Conservation (phyloP, 2,329 filamentous ascomycete species). For the Fusarium pseudoanthophilum region DNA sequence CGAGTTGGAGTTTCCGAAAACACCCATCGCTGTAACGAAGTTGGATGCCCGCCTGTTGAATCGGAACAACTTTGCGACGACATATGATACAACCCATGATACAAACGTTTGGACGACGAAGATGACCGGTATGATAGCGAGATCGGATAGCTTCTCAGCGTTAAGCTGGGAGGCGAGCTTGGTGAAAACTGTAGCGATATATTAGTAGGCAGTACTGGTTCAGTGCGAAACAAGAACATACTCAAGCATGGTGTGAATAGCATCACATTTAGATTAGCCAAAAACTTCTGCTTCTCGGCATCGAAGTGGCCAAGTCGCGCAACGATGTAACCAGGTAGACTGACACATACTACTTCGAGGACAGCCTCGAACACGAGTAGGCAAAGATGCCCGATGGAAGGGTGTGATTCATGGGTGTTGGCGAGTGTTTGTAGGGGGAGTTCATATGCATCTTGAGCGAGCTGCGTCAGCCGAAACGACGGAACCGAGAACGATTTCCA, state of each 20-base stretch:
- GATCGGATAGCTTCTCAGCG: slow-evolving; percentile 86
- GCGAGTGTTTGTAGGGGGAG: slow-evolving; percentile 55
- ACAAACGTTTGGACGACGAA: slow-evolving; percentile 89
- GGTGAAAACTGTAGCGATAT: slow-evolving; percentile 77
- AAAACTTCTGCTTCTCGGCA: slow-evolving; percentile 94
- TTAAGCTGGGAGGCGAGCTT: slow-evolving; percentile 96
- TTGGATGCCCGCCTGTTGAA: slow-evolving; percentile 89
- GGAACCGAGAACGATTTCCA: slow-evolving; percentile 54
- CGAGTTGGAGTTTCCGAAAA: slow-evolving; percentile 98
- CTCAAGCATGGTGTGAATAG: slow-evolving; percentile 97
- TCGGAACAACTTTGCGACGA: slow-evolving; percentile 78
- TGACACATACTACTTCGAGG: slow-evolving; percentile 94
- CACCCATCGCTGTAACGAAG: slow-evolving; percentile 95
- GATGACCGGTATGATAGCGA: slow-evolving; percentile 95
- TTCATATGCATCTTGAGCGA: slow-evolving; percentile 54
- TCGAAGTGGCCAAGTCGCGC: slow-evolving; percentile 93
- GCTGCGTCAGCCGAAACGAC: slow-evolving; percentile 56
- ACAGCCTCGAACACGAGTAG: slow-evolving; percentile 95
- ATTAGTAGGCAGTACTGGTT: slow-evolving; percentile 34
- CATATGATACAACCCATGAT: slow-evolving; percentile 80
- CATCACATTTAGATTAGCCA: slow-evolving; percentile 95
- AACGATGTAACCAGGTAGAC: slow-evolving; percentile 91
- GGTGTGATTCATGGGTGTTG: slow-evolving; percentile 65
- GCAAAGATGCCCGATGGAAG: slow-evolving; percentile 74
- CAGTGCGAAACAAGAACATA: slow-evolving; percentile 52